These are phyloP conservation scores for Deinandra increscens DNA, from an alignment of 129 eudicot genomes.

Conservation along the genomic window DNA sequence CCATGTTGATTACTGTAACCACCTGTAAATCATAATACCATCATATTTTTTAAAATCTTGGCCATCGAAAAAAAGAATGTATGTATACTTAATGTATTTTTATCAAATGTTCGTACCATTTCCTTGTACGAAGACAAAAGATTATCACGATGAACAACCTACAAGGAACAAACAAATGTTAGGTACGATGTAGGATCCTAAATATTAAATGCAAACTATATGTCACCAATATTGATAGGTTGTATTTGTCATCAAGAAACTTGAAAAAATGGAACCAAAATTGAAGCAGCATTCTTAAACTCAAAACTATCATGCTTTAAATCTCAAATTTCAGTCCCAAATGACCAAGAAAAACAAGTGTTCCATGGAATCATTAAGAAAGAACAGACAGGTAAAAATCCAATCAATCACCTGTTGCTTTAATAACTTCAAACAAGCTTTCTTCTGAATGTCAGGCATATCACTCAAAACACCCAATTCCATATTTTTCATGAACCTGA, in stretches of 20 bases:
- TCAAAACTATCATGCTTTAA: background rate
- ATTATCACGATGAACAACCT: conserved; percentile 56
- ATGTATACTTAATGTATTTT: conserved; percentile 12
- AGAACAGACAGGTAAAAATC: background rate
- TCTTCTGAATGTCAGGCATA: conserved; percentile 62
- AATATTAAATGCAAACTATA: background rate
- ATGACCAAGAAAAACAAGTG: background rate
- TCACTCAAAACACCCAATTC: conserved; percentile 79
- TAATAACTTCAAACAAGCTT: conserved; percentile 60
- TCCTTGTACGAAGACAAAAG: conserved; percentile 74
- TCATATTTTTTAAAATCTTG: background rate
- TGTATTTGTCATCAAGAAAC: background rate
- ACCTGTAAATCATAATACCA: conserved; percentile 48
- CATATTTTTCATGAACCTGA: conserved; percentile 73
- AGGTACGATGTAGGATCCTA: conserved; percentile 6
- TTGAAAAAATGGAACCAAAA: background rate
- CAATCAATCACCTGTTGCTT: conserved; percentile 70
- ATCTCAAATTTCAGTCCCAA: conserved; percentile 1
- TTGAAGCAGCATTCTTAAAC: background rate
- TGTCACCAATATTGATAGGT: background rate
- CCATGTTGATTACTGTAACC: conserved; percentile 56
- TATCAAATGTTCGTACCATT: conserved; percentile 51
- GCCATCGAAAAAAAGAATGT: background rate
- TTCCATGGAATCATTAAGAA: background rate
- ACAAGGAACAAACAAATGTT: conserved; percentile 16